Base-by-base conservation (phyloP, 441 rosid species). In the Pelargonium cotyledonis region DNA sequence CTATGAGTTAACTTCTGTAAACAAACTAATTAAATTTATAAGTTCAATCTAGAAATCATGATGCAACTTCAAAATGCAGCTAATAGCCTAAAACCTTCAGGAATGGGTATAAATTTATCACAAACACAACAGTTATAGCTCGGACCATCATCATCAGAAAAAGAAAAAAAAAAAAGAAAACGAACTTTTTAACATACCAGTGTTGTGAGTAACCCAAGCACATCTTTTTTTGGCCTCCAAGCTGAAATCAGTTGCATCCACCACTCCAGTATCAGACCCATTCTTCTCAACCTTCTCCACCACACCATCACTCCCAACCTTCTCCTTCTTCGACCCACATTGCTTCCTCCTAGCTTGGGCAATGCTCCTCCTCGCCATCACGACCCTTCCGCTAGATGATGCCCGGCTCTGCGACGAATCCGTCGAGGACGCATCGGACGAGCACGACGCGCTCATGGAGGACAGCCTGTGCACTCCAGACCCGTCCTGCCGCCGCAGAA, bases 381-480 rank as follows among this genome's bases (percentile, higher is more conserved):
- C 66, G 70, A 44, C 73, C 72, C 78, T 78, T 78, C 73, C 75
- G 29, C 83, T 83, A 15, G 85, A 80, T 29, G 80, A 79, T 10
- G 79, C 78, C 23, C 77, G 62, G 46, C 84, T 80, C 65, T 80
- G 75, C 16, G 78, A 83, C 5, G 89, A 83, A 69, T 83, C 87
- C 3, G 86, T 77, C 0, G 89, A 85, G 0, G 86, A 85, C 3
- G 89, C 89, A 57, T 85, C 85, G 1, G 89, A 85, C 5, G 83
- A 85, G 29, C 78, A 83, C 38, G 89, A 85, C 8, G 78, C 76
- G n/a, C 53, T 83, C 82, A 76, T 74, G 9, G 61, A 55, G 61
- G 61, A 55, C 2, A 86, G 78, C 63, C 73, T 43, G 46, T 77
- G 81, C 23, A 71, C 70, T 26, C 11, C 65, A 46, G 5, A 67